phyloP scores from a whole-genome alignment of 2,329 filamentous ascomycete genomes.

The Diaporthe sp. region DNA sequence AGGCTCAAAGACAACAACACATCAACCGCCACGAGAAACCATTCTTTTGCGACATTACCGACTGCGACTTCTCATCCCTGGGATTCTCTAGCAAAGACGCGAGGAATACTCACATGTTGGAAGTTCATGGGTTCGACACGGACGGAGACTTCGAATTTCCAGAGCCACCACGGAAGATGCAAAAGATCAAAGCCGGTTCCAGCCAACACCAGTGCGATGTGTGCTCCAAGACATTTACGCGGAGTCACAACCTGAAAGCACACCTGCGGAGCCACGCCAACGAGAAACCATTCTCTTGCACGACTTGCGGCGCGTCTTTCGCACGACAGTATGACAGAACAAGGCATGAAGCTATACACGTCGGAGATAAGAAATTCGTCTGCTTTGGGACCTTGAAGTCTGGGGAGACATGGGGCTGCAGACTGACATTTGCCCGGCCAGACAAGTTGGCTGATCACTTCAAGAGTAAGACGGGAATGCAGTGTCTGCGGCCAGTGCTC shows the following conservation, averaged over 20 bases:
- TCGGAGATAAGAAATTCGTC: slow-evolving; percentile 42
- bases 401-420: slow-evolving; percentile 46
- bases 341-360: slow-evolving; percentile 44
- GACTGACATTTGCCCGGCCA: slow-evolving; percentile 42
- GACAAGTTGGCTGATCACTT: slow-evolving; percentile 45
- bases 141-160: slow-evolving; percentile 42
- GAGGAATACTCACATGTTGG: slow-evolving; percentile 50
- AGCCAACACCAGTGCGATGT: slow-evolving; percentile 40
- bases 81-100: slow-evolving; percentile 53
- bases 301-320: slow-evolving; percentile 42
- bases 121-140: slow-evolving; percentile 43
- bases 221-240: slow-evolving; percentile 45
- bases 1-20: slow-evolving; percentile 50
- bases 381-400: slow-evolving; percentile 44
- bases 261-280: slow-evolving; percentile 44
- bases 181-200: slow-evolving; percentile 14
- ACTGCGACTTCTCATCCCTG: slow-evolving; percentile 50
- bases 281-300: slow-evolving; percentile 43
- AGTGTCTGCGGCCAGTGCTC: slow-evolving; percentile 41
- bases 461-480: slow-evolving; percentile 42
- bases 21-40: slow-evolving; percentile 53
- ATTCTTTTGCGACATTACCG: slow-evolving; percentile 51
- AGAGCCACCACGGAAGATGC: slow-evolving; percentile 39
- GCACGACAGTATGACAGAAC: slow-evolving; percentile 42
- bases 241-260: slow-evolving; percentile 43